Percentiles rank a stretch among this genome's conserved stretches.
These are phyloP conservation scores for Cercospora beticola DNA, from an alignment of 2,329 filamentous ascomycete genomes.

Conservation along the genomic window DNA sequence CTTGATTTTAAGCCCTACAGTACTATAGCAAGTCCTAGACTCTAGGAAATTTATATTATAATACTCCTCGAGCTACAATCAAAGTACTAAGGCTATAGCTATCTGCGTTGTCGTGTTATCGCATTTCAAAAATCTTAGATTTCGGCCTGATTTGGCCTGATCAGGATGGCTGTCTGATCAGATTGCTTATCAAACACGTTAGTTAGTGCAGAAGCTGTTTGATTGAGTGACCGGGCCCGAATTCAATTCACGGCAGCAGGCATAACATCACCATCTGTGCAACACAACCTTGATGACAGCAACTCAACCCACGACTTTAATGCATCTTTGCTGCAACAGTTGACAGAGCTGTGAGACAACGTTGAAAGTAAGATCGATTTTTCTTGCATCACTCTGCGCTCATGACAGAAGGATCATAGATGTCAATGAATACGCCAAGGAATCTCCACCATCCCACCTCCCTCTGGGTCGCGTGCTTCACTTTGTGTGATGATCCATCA, in stretches of 20 bases:
- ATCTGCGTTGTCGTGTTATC: no score
- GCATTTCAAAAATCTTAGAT: no score
- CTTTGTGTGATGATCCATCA: background rate
- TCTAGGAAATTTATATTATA: no score
- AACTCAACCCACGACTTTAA: background rate
- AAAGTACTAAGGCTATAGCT: no score
- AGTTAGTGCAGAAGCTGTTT: no score
- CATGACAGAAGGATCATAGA: background rate
- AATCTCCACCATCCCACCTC: constrained; percentile 5
- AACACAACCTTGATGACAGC: background rate
- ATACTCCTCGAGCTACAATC: no score
- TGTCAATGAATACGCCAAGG: background rate
- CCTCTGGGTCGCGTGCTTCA: constrained; percentile 3
- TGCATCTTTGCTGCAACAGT: background rate
- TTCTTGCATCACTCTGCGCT: constrained; percentile 2
- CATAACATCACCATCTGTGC: background rate
- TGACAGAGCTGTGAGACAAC: background rate
- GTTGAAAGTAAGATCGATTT: background rate
- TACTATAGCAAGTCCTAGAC: no score
- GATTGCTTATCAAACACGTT: no score
- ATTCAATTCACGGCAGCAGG: background rate
- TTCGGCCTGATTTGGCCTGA: no score
- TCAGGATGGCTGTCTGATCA: no score
- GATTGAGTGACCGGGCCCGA: background rate
- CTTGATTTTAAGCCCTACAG: no score